A percentile compares a stretch with the other conserved stretches of the same genome.
Evolutionary conservation across 495 filamentous ascomycete species (phyloP).

Genomic region (Hyaloscypha hepaticicola): DNA sequence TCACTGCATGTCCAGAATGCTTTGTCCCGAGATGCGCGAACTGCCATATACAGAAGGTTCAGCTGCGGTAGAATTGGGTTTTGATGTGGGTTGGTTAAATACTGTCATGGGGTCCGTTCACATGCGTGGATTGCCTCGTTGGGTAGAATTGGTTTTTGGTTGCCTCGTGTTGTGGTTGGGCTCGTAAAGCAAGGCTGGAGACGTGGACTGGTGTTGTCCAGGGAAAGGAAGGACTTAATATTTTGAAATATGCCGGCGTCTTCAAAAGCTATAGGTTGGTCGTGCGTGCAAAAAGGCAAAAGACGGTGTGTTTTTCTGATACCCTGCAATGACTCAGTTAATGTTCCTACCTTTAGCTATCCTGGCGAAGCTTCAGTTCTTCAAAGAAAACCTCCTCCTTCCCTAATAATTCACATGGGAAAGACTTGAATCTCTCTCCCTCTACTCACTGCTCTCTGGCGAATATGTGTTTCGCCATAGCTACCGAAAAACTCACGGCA

Average conservation of each 20-base stretch:
- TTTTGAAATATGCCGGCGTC: neutral
- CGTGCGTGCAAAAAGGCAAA: neutral
- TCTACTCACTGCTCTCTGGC: neutral
- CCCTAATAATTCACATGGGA: neutral
- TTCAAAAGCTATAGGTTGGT: neutral
- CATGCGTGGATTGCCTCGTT: neutral
- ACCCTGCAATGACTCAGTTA: neutral
- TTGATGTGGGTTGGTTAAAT: neutral
- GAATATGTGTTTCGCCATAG: neutral
- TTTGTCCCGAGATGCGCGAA: neutral
- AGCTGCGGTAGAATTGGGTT: neutral
- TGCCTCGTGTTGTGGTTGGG: too few species aligned
- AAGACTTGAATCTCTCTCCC: neutral
- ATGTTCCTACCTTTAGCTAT: neutral
- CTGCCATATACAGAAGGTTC: neutral
- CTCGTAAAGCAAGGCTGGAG: neutral
- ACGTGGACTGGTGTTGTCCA: neutral
- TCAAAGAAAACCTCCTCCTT: neutral
- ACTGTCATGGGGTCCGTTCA: neutral
- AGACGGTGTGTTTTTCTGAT: neutral
- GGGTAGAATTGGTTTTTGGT: neutral
- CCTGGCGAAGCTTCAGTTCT: neutral
- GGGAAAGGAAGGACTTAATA: neutral
- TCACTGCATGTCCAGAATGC: constrained; percentile 2
- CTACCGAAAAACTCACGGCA: too few species aligned